Conservation (phyloP, 2,329 filamentous ascomycete species). For the Xylariaceae sp. region DNA sequence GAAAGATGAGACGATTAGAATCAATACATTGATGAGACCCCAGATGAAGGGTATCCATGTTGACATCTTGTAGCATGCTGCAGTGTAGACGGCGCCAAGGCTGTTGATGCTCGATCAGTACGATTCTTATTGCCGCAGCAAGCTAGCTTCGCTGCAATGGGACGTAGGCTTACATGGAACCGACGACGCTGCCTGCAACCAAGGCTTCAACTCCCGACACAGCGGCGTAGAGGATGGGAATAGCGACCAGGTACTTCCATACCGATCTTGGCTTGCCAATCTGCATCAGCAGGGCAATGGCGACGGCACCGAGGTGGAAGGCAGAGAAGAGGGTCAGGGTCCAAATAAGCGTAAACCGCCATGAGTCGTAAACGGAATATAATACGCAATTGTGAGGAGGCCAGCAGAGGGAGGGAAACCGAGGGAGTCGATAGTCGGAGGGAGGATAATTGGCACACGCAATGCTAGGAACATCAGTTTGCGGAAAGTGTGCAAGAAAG, state of each 20-base stretch:
- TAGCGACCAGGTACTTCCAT: conserved; percentile 71
- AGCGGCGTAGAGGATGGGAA: conserved; percentile 72
- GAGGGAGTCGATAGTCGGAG: conserved; percentile 67
- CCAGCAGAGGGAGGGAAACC: conserved; percentile 85
- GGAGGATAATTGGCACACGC: conserved; percentile 47
- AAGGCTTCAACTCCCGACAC: conserved; percentile 78
- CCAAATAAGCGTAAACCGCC: conserved; percentile 88
- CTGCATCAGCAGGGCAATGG: conserved; percentile 76
- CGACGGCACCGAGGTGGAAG: conserved; percentile 75
- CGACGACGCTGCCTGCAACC: conserved; percentile 80
- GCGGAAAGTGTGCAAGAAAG: not conserved
- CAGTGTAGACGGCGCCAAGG: conserved; percentile 78
- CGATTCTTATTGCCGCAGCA: not conserved
- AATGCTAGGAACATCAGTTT: conserved; percentile 23
- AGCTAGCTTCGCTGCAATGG: not conserved
- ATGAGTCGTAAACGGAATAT: conserved; percentile 78
- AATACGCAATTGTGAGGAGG: conserved; percentile 68
- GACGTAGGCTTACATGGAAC: conserved; percentile 68
- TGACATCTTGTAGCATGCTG: conserved; percentile 87
- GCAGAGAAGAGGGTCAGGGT: conserved; percentile 78
- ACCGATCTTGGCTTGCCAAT: conserved; percentile 58
- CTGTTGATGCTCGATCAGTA: conserved; percentile 48
- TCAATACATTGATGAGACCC: conserved; percentile 82
- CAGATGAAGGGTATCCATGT: conserved; percentile 93
- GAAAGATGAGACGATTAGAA: conserved; percentile 86